phyloP scores from a whole-genome alignment of 768 basidiomycete species.

The Mycena capillaripes region DNA sequence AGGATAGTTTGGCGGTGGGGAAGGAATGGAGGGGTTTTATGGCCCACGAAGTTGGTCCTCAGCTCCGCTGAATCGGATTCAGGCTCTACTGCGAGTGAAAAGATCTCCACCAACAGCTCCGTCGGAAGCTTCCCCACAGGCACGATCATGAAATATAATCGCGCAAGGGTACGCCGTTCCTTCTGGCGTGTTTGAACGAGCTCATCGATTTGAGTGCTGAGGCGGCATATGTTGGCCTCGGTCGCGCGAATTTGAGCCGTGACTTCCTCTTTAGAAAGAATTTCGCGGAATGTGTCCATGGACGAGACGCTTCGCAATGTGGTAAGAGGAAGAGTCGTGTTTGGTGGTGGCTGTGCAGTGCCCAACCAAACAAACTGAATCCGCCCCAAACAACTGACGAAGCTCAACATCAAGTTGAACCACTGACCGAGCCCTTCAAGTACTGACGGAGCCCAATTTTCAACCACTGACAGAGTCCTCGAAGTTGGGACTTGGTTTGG shows the following conservation, averaged over 20 bases:
- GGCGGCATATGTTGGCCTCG: background rate
- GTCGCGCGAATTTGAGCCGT: background rate
- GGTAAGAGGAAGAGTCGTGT: too few species aligned
- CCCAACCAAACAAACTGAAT: too few species aligned
- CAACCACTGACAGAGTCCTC: too few species aligned
- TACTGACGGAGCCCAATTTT: too few species aligned
- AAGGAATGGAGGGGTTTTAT: background rate
- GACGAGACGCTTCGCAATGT: background rate
- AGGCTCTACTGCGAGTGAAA: background rate
- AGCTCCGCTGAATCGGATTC: too few species aligned
- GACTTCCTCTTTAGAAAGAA: background rate
- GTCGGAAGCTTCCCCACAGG: constrained; percentile 15
- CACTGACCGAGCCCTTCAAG: too few species aligned
- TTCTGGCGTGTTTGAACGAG: background rate
- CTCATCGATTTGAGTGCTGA: background rate
- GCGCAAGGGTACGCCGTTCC: constrained; percentile 8
- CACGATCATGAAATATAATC: background rate
- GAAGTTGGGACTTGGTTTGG: too few species aligned
- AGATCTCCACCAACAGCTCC: constrained; percentile 21
- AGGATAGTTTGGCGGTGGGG: background rate
- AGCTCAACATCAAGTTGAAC: too few species aligned
- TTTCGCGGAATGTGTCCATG: background rate
- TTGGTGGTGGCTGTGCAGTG: too few species aligned
- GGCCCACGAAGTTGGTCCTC: background rate
- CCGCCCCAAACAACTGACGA: too few species aligned